Evolutionary conservation across 257 asterid species (phyloP), one percentile per base, ranked within the genome.

Genomic region (Petunia secreta): DNA sequence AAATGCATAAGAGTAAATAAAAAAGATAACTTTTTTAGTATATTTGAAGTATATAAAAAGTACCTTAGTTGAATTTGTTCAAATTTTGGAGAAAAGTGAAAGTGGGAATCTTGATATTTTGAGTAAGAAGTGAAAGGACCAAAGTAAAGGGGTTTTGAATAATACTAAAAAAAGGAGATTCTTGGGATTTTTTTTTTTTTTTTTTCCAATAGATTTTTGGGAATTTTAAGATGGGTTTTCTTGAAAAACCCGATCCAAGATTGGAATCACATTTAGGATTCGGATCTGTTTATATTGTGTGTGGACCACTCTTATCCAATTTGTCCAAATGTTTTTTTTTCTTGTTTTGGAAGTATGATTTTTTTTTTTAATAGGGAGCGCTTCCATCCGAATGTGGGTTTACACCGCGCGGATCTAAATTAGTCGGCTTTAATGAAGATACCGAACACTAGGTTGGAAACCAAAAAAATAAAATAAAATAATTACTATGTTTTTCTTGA

Each of bases 91-190:
- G 78, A 73, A 46, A 50, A 73, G 34, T 50, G 62, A 50, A 73
- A 50, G 38, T 73, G 63, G 60, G 62, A 16, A 50, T 25, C 16
- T 34, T 71, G 63, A 57, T 15, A 4, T 57, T 11, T 57, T 5
- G 62, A 68, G 8, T 46, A 69, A 69, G 59, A 46, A 69, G 76
- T 48, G 76, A 41, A 69, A 69, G 76, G 76, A 69, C 76, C 76
- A 69, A 16, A 69, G 76, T 9, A 46, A 1, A 16, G 58, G 58
- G 76, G 76, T 46, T 6, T 25, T 39, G n/a, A 69, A 69, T 69
- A 44, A 25, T 25, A 25, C 25, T 25, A 25, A 25, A 25, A 25
- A 25, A 25, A 25, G 25, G 25, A 25, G 25, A 25, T 25, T 25
- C 25, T 25, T 25, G 25, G 25, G 25, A 25, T 25, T 25, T 25